Conservation (phyloP, 176 grass and related monocot genomes). For the Raddia guianensis region DNA sequence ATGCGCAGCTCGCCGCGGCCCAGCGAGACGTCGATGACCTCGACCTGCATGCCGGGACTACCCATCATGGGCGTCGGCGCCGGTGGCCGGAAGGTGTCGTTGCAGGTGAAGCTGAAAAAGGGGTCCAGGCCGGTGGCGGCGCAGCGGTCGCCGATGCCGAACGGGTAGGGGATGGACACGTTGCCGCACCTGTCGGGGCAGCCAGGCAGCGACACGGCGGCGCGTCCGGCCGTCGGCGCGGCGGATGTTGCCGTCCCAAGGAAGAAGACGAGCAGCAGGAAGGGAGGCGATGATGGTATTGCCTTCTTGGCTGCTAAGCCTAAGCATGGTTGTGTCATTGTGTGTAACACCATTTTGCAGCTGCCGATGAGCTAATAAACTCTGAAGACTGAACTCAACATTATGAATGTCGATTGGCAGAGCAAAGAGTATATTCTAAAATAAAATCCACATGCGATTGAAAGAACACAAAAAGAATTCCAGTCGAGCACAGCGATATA, state of each 20-base stretch:
- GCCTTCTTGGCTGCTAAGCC: too few relatives aligned
- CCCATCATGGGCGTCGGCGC: neutral
- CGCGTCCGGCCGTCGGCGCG: neutral
- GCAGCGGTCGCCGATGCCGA: constrained; percentile 39
- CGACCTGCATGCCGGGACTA: neutral
- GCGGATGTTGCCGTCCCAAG: neutral
- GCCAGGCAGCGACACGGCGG: constrained; percentile 20
- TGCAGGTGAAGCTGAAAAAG: neutral
- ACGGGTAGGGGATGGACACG: constrained; percentile 54
- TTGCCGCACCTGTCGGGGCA: constrained; percentile 48
- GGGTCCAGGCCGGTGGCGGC: neutral
- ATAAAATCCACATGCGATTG: too few relatives aligned
- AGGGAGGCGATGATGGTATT: neutral
- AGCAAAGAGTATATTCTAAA: too few relatives aligned
- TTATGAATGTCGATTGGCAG: too few relatives aligned
- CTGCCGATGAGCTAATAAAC: too few relatives aligned
- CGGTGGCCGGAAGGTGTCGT: neutral
- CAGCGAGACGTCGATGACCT: neutral
- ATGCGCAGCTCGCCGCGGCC: neutral
- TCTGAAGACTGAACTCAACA: too few relatives aligned
- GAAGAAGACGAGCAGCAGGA: neutral
- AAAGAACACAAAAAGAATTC: too few relatives aligned
- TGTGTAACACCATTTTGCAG: too few relatives aligned
- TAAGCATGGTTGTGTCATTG: too few relatives aligned
- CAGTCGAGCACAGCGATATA: too few relatives aligned